Evolutionary conservation across 192 early-diverging fungal species (phyloP), one percentile per base, ranked within the genome.

Genomic region (Backusella psychrophila): DNA sequence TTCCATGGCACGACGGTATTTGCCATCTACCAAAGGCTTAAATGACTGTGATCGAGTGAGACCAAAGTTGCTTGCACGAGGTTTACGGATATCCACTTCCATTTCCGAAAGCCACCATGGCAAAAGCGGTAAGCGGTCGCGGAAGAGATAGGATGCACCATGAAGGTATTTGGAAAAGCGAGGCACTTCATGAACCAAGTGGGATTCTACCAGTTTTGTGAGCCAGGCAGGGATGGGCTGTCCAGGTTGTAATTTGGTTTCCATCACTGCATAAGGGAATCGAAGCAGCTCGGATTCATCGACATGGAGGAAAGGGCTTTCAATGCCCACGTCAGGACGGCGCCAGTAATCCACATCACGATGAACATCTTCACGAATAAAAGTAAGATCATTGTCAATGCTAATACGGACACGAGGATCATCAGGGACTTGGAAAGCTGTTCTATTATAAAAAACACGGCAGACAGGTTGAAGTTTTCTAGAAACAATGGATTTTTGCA

Each of bases 381-480:
- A 94, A 63, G 93, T 91, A 69, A 99, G 85, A 75, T 99, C 94
- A 0, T 96, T 96, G 82, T 99, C 97, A 4, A 99, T 86, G 33
- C 94, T 95, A 39, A 99, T 94, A 59, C 97, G 90, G 65, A 98
- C 94, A 34, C 63, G 49, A 26, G 71, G 12, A n/a, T 82, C 77
- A 26, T 94, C 96, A 49, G 77, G 75, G 1, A 76, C 31, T 71
- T 82, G 77, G 52, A 82, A 82, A 12, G 75, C 77, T 6, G 81
- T 82, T 26, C 81, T 75, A 7, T 82, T 75, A 59, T 82, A 82
- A 66, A 79, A 76, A 1, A 71, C 68, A 33, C 77, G 81, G 15
- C 75, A 66, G 11, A 76, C 74, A 0, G 81, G 81, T 21, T 44
- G 12, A 2, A 80, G 42, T 8, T 75, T 52, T 26, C 77, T 75